These are phyloP conservation scores for Dictyostelium firmibasis DNA, from an alignment of 78 protist species.

Conservation along the genomic window DNA sequence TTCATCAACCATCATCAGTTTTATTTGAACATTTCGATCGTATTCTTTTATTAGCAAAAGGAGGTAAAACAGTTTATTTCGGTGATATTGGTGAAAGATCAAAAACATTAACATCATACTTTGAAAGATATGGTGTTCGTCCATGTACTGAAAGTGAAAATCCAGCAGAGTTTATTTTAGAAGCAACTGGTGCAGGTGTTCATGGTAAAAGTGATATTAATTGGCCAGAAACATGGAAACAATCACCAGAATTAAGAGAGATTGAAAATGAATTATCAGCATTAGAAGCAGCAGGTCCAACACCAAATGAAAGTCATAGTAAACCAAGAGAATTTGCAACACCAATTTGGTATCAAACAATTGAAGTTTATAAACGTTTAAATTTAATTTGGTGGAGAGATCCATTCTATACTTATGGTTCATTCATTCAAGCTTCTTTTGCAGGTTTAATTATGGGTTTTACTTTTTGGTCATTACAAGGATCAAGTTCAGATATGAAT, in stretches of 20 bases:
- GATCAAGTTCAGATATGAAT: conserved; percentile 48
- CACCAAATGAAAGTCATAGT: background rate
- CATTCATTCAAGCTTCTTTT: background rate
- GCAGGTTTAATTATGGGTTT: conserved; percentile 61
- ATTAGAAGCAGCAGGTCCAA: conserved; percentile 12
- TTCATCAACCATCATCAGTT: conserved; percentile 83
- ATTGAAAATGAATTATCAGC: background rate
- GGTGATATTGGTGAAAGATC: conserved; percentile 79
- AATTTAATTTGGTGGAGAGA: conserved; percentile 57
- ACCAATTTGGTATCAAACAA: background rate
- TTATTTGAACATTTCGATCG: conserved; percentile 80
- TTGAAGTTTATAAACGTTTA: conserved; percentile 53
- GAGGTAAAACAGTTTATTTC: conserved; percentile 81
- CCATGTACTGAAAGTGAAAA: conserved; percentile 57
- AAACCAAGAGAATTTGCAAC: conserved; percentile 60
- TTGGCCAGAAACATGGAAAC: conserved; percentile 59
- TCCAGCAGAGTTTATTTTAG: conserved; percentile 83
- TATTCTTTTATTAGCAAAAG: conserved; percentile 66
- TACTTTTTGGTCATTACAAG: conserved; percentile 6
- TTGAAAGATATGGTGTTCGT: conserved; percentile 51
- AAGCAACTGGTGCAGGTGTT: conserved; percentile 79
- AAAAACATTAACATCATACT: conserved; percentile 36
- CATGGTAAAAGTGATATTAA: conserved; percentile 28
- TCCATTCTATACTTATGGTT: conserved; percentile 17
- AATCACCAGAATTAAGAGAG: conserved; percentile 27